Conservation (phyloP, 2,329 filamentous ascomycete species). For the Botrytis pseudocinerea region DNA sequence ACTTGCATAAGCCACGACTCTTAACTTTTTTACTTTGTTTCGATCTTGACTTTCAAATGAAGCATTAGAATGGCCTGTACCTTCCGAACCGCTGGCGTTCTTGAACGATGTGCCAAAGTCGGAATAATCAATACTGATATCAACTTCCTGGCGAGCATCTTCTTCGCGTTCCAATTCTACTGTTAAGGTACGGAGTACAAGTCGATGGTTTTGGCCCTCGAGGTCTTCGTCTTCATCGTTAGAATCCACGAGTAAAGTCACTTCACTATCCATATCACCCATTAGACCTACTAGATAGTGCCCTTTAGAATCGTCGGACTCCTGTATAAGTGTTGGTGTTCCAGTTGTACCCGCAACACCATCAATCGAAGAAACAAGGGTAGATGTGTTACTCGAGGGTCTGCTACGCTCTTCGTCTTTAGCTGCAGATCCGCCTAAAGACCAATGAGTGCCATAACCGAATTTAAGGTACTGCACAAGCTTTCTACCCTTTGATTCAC, state of each 20-base stretch:
- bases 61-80: slow-evolving; percentile 30
- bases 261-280: slow-evolving; percentile 58
- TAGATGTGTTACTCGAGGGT: background rate
- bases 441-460: slow-evolving; percentile 68
- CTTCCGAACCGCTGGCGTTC: slow-evolving; percentile 31
- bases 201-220: slow-evolving; percentile 51
- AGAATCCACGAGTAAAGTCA: slow-evolving; percentile 21
- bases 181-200: slow-evolving; percentile 64
- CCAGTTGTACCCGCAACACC: slow-evolving; percentile 7
- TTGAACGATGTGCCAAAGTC: slow-evolving; percentile 24
- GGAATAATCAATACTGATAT: slow-evolving; percentile 49
- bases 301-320: slow-evolving; percentile 41
- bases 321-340: slow-evolving; percentile 4
- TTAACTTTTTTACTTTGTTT: slow-evolving; percentile 58
- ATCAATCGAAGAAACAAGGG: background rate
- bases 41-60: slow-evolving; percentile 51
- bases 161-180: slow-evolving; percentile 58
- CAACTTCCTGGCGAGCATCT: slow-evolving; percentile 46
- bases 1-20: slow-evolving; percentile 71
- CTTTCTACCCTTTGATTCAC: slow-evolving; percentile 41
- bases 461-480: slow-evolving; percentile 66
- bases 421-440: slow-evolving; percentile 43
- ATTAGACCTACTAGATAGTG: slow-evolving; percentile 69
- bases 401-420: slow-evolving; percentile 25
- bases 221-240: slow-evolving; percentile 20